phyloP scores from a whole-genome alignment of 129 eudicot species.

The Flaveria robusta region DNA sequence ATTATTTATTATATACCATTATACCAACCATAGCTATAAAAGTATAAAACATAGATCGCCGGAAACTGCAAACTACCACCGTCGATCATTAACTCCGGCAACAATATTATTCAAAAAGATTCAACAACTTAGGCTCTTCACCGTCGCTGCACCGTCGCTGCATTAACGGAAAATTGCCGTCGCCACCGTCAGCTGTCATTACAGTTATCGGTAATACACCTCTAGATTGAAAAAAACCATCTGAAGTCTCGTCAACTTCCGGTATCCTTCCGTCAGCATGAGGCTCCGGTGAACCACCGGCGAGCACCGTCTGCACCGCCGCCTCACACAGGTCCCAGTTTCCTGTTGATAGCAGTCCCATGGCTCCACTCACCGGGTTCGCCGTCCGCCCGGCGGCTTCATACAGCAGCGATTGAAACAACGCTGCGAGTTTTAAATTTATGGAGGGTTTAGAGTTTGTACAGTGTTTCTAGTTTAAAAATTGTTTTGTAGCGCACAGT shows the following conservation, averaged over 20 bases:
- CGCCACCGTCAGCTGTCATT: not conserved
- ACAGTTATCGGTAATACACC: constrained; percentile 14
- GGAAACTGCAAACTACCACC: not conserved
- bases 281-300: constrained; percentile 50
- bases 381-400: constrained; percentile 81
- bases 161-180: not conserved
- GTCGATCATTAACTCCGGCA: constrained; percentile 1
- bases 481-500: too few species aligned
- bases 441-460: too few species aligned
- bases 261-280: constrained; percentile 10
- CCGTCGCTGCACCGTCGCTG: constrained; percentile 16
- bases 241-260: constrained; percentile 34
- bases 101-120: constrained; percentile 51
- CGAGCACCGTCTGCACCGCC: constrained; percentile 61
- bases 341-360: constrained; percentile 66
- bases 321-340: constrained; percentile 72
- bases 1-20: too few species aligned
- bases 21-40: not conserved
- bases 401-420: constrained; percentile 62
- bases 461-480: too few species aligned
- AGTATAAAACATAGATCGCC: not conserved
- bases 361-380: constrained; percentile 76
- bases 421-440: constrained; percentile 32
- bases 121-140: constrained; percentile 56
- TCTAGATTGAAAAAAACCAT: constrained; percentile 11